phyloP scores from a whole-genome alignment of 2,329 filamentous ascomycete genomes.

The Colletotrichum lini region DNA sequence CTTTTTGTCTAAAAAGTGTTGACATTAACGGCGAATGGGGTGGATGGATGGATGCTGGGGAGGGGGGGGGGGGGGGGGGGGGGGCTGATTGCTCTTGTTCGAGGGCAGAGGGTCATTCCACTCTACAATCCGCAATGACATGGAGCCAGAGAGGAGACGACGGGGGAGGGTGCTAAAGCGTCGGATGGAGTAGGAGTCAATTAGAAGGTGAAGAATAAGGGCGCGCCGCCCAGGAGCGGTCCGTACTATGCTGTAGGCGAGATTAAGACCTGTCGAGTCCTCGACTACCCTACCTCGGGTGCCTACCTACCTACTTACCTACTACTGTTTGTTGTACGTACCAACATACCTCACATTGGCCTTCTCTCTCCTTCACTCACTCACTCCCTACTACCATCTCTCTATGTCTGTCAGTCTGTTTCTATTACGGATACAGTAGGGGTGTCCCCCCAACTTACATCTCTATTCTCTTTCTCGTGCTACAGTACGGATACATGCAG shows the following conservation, averaged over 20 bases:
- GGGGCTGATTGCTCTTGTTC: constrained; percentile 19
- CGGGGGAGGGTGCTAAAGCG: not conserved
- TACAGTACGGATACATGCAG: no score
- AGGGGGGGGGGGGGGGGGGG: no score
- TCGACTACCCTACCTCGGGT: no score
- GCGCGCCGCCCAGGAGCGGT: constrained; percentile 25
- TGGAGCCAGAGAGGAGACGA: constrained; percentile 20
- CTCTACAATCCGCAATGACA: constrained; percentile 20
- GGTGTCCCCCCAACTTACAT: no score
- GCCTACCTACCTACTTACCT: no score
- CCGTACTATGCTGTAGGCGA: constrained; percentile 34
- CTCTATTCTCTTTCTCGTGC: not conserved
- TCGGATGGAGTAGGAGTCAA: not conserved
- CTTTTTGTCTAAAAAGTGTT: constrained; percentile 18
- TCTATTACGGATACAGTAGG: no score
- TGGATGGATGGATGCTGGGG: constrained; percentile 16
- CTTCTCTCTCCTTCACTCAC: not conserved
- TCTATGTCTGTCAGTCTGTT: no score
- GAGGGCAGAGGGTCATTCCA: constrained; percentile 24
- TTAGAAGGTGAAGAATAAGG: constrained; percentile 4
- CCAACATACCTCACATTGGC: not conserved
- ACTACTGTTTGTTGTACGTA: no score
- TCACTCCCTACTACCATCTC: not conserved
- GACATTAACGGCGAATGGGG: constrained; percentile 34
- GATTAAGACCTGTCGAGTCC: constrained; percentile 16